Conservation (phyloP, 768 basidiomycete species). For the Pleurotus platypus region DNA sequence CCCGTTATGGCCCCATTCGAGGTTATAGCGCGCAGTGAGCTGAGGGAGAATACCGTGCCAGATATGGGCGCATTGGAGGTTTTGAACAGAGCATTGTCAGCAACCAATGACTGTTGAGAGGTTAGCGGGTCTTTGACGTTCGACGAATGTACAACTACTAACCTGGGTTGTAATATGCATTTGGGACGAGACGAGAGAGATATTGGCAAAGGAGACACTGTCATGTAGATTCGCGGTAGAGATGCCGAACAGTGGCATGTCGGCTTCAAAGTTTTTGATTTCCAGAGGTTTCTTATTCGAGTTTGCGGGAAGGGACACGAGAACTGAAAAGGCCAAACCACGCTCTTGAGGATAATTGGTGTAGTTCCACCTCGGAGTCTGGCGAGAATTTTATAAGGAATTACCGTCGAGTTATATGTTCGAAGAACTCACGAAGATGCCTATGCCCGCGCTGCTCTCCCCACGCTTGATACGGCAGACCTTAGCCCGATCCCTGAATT, state of each 20-base stretch:
- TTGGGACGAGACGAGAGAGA: constrained; percentile 34
- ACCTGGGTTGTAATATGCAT: constrained; percentile 29
- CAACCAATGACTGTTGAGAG: constrained; percentile 24
- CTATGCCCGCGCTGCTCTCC: constrained; percentile 26
- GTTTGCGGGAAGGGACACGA: constrained; percentile 32
- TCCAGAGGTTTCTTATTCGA: constrained; percentile 16
- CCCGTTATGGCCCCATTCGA: constrained; percentile 43
- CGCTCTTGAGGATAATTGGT: constrained; percentile 4
- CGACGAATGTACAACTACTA: too few relatives aligned
- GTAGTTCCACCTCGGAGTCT: constrained; percentile 26
- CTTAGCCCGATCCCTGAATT: constrained; percentile 21
- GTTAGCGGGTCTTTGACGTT: neutral
- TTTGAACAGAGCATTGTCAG: constrained; percentile 20
- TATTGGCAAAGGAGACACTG: constrained; percentile 32
- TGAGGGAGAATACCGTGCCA: constrained; percentile 23
- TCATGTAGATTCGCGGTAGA: constrained; percentile 31
- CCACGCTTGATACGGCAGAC: constrained; percentile 25
- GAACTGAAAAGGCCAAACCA: constrained; percentile 29
- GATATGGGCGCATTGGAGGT: constrained; percentile 47
- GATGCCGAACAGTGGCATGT: constrained; percentile 39
- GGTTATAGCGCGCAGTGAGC: too few relatives aligned
- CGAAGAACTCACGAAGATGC: constrained; percentile 29
- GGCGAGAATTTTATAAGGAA: neutral
- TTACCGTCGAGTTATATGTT: neutral
- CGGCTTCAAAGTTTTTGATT: constrained; percentile 42